Conservation (phyloP, 148 eudicot species). For the Amaranthus palmeri region DNA sequence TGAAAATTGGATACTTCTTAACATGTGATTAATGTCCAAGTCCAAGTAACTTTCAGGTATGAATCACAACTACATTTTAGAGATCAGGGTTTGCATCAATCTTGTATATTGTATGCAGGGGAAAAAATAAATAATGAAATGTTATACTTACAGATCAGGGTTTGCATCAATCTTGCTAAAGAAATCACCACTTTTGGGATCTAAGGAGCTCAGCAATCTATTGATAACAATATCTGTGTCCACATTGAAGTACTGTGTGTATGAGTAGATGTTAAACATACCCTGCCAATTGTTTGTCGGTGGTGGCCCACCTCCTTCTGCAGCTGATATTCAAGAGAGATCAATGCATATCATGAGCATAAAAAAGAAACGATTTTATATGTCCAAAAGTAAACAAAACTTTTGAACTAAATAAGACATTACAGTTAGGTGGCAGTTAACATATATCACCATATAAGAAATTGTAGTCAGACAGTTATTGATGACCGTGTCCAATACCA, state of each 20-base stretch:
- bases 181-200: conserved; percentile 83
- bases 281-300: conserved; percentile 72
- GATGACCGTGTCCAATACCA: background rate
- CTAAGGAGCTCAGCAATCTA: conserved; percentile 71
- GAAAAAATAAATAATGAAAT: background rate
- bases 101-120: background rate
- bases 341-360: conserved; percentile 1
- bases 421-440: background rate
- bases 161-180: conserved; percentile 89
- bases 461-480: background rate
- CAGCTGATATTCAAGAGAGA: conserved; percentile 16
- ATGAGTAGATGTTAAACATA: conserved; percentile 68
- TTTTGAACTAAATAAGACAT: background rate
- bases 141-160: conserved; percentile 85
- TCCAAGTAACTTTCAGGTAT: no score
- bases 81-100: no score
- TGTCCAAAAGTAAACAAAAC: background rate
- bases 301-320: conserved; percentile 68
- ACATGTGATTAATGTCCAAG: no score
- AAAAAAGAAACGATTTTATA: background rate
- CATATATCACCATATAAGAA: background rate
- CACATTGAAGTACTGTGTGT: conserved; percentile 85
- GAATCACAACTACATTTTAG: no score
- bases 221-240: conserved; percentile 84
- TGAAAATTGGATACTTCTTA: no score